Evolutionary conservation across 208 protist genomes (phyloP).

Genomic region (Acanthamoeba triangularis): DNA sequence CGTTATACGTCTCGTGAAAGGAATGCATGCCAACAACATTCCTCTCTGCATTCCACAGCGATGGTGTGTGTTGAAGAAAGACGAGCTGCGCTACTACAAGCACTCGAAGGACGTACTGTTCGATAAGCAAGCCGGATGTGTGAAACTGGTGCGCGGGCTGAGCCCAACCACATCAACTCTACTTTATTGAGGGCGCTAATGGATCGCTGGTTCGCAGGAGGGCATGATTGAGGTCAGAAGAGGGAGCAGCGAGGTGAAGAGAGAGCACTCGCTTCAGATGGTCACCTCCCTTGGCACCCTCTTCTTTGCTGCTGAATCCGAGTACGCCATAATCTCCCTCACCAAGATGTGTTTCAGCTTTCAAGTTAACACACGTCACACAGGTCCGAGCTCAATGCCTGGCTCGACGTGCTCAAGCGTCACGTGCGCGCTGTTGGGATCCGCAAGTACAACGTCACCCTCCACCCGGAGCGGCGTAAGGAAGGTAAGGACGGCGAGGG

Average conservation of each 20-base stretch:
- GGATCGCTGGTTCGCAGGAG: not conserved
- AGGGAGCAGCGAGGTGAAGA: not conserved
- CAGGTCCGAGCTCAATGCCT: not conserved
- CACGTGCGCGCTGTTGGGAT: not conserved
- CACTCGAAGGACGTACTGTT: not conserved
- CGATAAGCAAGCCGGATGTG: not conserved
- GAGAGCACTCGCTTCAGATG: not conserved
- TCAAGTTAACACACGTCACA: too few species aligned
- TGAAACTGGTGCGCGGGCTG: not conserved
- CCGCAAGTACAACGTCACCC: not conserved
- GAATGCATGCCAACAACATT: too few species aligned
- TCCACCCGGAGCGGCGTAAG: not conserved
- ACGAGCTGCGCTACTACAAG: not conserved
- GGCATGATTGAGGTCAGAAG: conserved; percentile 3
- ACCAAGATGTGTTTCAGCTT: not conserved
- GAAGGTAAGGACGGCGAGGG: not conserved
- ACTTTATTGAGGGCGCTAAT: not conserved
- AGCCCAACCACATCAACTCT: not conserved
- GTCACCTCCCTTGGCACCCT: not conserved
- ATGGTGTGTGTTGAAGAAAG: not conserved
- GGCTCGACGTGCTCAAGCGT: not conserved
- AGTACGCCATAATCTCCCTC: not conserved
- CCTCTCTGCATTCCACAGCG: not conserved
- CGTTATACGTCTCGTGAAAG: not conserved
- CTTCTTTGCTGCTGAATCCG: not conserved